Evolutionary conservation across 2,329 filamentous ascomycete genomes (phyloP).

Genomic region (Alternaria infectoria): DNA sequence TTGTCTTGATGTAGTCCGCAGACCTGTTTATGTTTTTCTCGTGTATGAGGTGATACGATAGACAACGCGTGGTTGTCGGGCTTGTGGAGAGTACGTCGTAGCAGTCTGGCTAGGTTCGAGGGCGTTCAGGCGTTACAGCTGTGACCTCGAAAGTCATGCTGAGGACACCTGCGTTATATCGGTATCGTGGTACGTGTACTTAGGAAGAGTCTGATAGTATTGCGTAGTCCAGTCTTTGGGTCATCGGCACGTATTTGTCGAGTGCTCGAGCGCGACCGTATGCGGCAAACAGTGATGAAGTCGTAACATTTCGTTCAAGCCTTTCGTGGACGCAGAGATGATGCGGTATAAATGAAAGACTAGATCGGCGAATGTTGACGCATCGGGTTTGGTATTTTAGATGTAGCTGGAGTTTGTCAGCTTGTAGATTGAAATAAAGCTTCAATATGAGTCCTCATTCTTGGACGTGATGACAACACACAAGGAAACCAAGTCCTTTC

Average conservation of each 20-base stretch:
- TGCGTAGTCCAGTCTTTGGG: not conserved
- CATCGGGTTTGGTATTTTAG: not conserved
- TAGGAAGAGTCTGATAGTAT: not conserved
- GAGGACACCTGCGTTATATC: not conserved
- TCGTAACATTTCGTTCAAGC: not conserved
- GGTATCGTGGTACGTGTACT: not conserved
- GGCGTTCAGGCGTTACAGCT: not conserved
- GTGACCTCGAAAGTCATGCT: not conserved
- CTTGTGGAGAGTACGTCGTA: not conserved
- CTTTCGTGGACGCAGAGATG: not conserved
- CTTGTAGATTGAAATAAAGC: not conserved
- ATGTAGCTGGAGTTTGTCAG: not conserved
- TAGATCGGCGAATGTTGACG: not conserved
- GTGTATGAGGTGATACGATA: not conserved
- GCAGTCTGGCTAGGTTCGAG: not conserved
- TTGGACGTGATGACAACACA: not conserved
- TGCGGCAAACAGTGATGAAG: not conserved
- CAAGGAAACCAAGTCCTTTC: not conserved
- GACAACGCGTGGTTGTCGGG: not conserved
- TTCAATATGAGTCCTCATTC: not conserved
- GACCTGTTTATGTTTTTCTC: not conserved
- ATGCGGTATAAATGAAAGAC: not conserved
- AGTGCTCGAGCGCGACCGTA: not conserved
- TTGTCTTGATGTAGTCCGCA: not conserved
- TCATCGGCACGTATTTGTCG: not conserved